Base-by-base conservation (phyloP, 164 flowering plant genomes). In the Macadamia tetraphylla region DNA sequence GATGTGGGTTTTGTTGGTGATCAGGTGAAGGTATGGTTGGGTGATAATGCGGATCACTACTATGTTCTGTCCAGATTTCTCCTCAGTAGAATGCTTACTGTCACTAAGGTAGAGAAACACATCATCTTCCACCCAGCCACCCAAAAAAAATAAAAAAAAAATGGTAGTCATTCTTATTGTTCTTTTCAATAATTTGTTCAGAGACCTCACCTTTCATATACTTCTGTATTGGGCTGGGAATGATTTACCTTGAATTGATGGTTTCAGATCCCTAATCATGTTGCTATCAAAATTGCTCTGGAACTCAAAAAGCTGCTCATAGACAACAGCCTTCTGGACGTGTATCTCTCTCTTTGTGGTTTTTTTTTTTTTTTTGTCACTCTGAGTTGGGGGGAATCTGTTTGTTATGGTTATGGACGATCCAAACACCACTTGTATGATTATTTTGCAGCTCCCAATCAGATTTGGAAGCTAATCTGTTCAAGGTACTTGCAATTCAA, bases 21-120 rank as follows among this genome's bases (percentile, higher is more conserved):
- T 74, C 81, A 94, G 98, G 98, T 94, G 13, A 90, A 90, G 72
- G 97, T 92, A 0, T 94, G 98, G 98, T 71, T 92, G 56, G 97
- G 98, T 15, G 97, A 90, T 70, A 87, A 94, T 74, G 97, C 96
- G 2, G 97, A 94, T 84, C 98, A 91, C 78, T 94, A 94, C 73
- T 94, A 94, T 63, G 97, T 94, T 42, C 83, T 94, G 6, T 94
- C 97, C 62, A 83, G 98, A 74, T 91, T 94, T 75, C 83, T 94
- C 73, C 91, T 91, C 63, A 90, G 98, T 81, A 83, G 96, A 80
- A 94, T 92, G 98, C 66, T 94, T 29, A 94, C 98, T 57, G 98
- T 94, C 57, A 94, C 97, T 13, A 94, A 94, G 92, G 98, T 90
- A 62, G 1, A 32, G 40, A 35, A 2, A 35, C 40, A 0, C 40